A percentile compares a stretch with the other conserved stretches of the same genome.
phyloP scores from a whole-genome alignment of 257 asterid species.

The Vinca minor region DNA sequence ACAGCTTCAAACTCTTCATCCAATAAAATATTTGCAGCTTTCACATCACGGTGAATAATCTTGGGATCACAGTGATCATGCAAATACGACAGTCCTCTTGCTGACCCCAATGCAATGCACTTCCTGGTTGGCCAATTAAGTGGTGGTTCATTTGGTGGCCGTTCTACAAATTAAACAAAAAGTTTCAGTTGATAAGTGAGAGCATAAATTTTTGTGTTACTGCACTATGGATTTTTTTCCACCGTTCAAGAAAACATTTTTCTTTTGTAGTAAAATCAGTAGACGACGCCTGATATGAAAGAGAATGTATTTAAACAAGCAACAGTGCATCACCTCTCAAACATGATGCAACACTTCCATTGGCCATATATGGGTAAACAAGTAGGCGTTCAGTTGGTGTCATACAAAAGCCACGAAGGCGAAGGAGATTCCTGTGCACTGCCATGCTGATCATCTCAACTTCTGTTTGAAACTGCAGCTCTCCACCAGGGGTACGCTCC shows the following conservation, averaged over 20 bases:
- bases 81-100: slow-evolving; percentile 44
- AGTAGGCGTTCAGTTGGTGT: slow-evolving; percentile 48
- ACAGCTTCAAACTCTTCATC: slow-evolving; percentile 56
- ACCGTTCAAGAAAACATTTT: too few relatives aligned
- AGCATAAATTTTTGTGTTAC: not conserved
- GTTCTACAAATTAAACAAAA: slow-evolving; percentile 24
- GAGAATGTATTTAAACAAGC: not conserved
- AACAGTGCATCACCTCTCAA: slow-evolving; percentile 28
- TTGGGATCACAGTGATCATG: slow-evolving; percentile 53
- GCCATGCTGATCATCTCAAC: slow-evolving; percentile 59
- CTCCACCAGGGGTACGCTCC: slow-evolving; percentile 57
- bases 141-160: slow-evolving; percentile 42
- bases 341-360: slow-evolving; percentile 55
- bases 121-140: slow-evolving; percentile 49
- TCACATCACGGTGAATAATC: slow-evolving; percentile 52
- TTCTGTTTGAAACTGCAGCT: slow-evolving; percentile 51
- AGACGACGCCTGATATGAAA: not conserved
- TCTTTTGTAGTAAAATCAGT: not conserved
- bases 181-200: not conserved
- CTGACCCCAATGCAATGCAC: slow-evolving; percentile 47
- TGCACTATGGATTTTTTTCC: not conserved
- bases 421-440: slow-evolving; percentile 46
- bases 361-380: slow-evolving; percentile 51
- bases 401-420: slow-evolving; percentile 49
- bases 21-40: slow-evolving; percentile 46